Evolutionary conservation across 1,139 yeast genomes (phyloP).

Genomic region (Geotrichum citri-aurantii): DNA sequence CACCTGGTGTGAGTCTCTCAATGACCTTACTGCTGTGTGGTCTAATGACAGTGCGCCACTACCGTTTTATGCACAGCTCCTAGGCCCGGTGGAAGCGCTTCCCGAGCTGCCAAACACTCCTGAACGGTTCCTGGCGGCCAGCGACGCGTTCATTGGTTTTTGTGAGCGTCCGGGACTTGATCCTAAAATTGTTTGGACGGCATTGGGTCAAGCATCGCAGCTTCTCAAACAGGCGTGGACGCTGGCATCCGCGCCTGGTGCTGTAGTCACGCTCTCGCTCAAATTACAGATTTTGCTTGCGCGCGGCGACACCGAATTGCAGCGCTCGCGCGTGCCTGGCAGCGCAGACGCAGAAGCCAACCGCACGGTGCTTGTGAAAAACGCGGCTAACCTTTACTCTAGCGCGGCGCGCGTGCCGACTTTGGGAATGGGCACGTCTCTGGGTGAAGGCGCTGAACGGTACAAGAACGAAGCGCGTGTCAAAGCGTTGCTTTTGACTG

Average conservation of each 20-base stretch:
- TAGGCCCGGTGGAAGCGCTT: not conserved
- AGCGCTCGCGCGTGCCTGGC: conserved; percentile 21
- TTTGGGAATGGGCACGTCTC: not conserved
- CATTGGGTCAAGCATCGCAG: conserved; percentile 9
- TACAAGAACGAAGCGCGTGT: conserved; percentile 4
- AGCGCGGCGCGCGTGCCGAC: conserved; percentile 21
- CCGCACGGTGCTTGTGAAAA: conserved; percentile 21
- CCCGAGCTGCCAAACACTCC: conserved; percentile 21
- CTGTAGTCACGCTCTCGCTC: conserved; percentile 16
- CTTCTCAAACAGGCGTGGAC: conserved; percentile 16
- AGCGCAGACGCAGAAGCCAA: conserved; percentile 24
- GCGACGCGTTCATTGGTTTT: conserved; percentile 26
- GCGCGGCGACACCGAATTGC: conserved; percentile 23
- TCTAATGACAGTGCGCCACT: not conserved
- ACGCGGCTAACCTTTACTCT: conserved; percentile 25
- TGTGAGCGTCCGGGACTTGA: conserved; percentile 17
- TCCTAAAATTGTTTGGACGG: conserved; percentile 8
- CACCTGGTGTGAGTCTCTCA: conserved; percentile 10
- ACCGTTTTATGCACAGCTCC: not conserved
- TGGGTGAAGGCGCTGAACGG: conserved; percentile 6
- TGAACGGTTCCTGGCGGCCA: conserved; percentile 25
- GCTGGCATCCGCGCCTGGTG: conserved; percentile 4
- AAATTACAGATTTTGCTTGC: conserved; percentile 22
- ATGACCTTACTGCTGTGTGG: conserved; percentile 4
- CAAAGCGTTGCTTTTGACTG: not conserved